These are phyloP conservation scores for Candida chilensis DNA, from an alignment of 805 yeast species.

Conservation along the genomic window DNA sequence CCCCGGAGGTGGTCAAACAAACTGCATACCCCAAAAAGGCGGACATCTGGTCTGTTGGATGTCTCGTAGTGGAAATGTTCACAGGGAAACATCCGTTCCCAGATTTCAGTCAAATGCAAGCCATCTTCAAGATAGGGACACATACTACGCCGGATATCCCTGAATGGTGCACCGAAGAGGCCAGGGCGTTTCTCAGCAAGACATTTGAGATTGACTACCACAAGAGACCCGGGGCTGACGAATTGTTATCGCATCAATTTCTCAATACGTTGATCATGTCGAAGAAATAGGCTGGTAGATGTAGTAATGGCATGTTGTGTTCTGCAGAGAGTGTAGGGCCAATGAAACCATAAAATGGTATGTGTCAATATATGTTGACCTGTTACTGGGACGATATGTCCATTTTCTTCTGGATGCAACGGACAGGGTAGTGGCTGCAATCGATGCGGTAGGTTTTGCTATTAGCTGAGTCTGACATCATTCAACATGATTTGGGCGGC, in stretches of 20 bases:
- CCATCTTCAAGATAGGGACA: constrained; percentile 89
- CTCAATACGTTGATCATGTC: constrained; percentile 38
- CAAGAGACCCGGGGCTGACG: constrained; percentile 66
- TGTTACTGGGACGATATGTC: too few species aligned
- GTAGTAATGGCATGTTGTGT: too few species aligned
- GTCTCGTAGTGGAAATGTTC: constrained; percentile 88
- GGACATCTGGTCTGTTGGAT: constrained; percentile 97
- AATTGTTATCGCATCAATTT: constrained; percentile 59
- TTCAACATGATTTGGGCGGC: background rate
- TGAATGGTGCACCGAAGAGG: constrained; percentile 56
- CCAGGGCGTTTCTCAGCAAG: constrained; percentile 51
- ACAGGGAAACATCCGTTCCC: constrained; percentile 97
- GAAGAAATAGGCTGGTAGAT: constrained; percentile 14
- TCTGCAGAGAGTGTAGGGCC: too few species aligned
- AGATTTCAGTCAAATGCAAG: constrained; percentile 92
- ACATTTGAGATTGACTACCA: constrained; percentile 72
- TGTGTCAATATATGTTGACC: too few species aligned
- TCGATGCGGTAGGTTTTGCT: constrained; percentile 2
- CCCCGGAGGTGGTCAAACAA: constrained; percentile 96
- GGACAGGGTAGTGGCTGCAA: background rate
- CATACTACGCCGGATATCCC: constrained; percentile 78
- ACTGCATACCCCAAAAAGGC: constrained; percentile 86
- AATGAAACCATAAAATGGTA: too few species aligned
- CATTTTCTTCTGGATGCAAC: too few species aligned
- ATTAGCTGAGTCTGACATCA: constrained; percentile 1